Percentiles rank a stretch among this genome's conserved stretches.
These are phyloP conservation scores for Microbotryum scabiosae DNA, from an alignment of 1,284 basidiomycete genomes.

Conservation along the genomic window DNA sequence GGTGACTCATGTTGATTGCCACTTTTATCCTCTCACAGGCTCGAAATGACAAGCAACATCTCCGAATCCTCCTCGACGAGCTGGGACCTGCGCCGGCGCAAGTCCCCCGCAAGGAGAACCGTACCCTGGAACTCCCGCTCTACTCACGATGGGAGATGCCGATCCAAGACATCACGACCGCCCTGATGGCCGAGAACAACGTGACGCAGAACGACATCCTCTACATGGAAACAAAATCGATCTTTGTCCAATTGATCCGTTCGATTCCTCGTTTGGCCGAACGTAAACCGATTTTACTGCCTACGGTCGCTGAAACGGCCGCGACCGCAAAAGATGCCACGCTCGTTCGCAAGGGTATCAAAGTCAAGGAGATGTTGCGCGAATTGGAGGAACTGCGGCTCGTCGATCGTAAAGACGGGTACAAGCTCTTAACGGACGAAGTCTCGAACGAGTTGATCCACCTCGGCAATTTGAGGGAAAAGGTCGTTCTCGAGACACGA, in stretches of 20 bases:
- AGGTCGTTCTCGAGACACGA: slow-evolving; percentile 85
- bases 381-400: slow-evolving; percentile 88
- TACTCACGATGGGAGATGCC: slow-evolving; percentile 99
- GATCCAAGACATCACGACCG: slow-evolving; percentile 91
- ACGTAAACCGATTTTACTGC: slow-evolving; percentile 78
- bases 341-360: slow-evolving; percentile 92
- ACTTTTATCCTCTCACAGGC: slow-evolving; percentile 51
- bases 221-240: slow-evolving; percentile 99
- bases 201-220: slow-evolving; percentile 97
- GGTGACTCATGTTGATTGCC: background rate
- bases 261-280: slow-evolving; percentile 79
- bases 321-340: slow-evolving; percentile 95
- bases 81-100: slow-evolving; percentile 84
- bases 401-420: slow-evolving; percentile 72
- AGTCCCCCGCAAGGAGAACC: slow-evolving; percentile 95
- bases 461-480: slow-evolving; percentile 91
- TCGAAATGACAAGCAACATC: slow-evolving; percentile 92
- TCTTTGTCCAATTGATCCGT: slow-evolving; percentile 94
- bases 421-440: slow-evolving; percentile 93
- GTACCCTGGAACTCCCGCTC: slow-evolving; percentile 80
- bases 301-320: slow-evolving; percentile 83
- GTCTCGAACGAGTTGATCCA: slow-evolving; percentile 90
- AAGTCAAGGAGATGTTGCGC: slow-evolving; percentile 96
- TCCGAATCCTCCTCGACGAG: slow-evolving; percentile 92
- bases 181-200: slow-evolving; percentile 82